Percentiles rank a stretch among this genome's conserved stretches.
Evolutionary conservation across 129 eudicot species (phyloP).

Genomic region (Ambrosia artemisiifolia): DNA sequence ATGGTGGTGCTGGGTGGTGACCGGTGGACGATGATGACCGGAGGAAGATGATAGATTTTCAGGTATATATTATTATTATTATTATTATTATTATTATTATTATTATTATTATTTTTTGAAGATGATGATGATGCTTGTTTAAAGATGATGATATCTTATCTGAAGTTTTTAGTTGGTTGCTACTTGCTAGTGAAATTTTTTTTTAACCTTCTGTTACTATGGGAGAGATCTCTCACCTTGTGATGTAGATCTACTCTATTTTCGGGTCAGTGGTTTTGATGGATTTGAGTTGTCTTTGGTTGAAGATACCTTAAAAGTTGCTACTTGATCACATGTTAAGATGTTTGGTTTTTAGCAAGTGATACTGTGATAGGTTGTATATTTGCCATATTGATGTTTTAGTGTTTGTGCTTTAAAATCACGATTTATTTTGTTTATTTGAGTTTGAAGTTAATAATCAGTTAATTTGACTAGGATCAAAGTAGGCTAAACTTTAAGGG

Average conservation of each 20-base stretch:
- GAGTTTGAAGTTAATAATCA: not conserved
- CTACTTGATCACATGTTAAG: not conserved
- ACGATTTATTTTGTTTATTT: not conserved
- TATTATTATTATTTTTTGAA: too few relatives aligned
- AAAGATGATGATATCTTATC: not conserved
- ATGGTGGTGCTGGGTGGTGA: too few relatives aligned
- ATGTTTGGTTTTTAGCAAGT: not conserved
- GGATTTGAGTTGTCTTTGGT: not conserved
- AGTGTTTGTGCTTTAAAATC: not conserved
- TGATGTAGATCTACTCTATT: not conserved
- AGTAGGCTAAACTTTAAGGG: too few relatives aligned
- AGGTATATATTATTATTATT: too few relatives aligned
- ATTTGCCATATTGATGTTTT: too few relatives aligned
- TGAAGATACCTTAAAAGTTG: conserved; percentile 4
- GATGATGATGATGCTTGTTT: not conserved
- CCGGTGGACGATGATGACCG: too few relatives aligned
- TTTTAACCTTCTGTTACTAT: not conserved
- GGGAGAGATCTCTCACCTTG: not conserved
- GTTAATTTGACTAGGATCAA: not conserved
- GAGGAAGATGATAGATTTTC: too few relatives aligned
- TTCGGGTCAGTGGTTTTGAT: not conserved
- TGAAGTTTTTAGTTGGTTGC: not conserved
- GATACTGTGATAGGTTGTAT: too few relatives aligned
- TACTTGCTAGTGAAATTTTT: not conserved
- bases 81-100: too few relatives aligned